A percentile compares a stretch with the other conserved stretches of the same genome.
These are phyloP conservation scores for Aspergillus homomorphus DNA, from an alignment of 495 filamentous ascomycete genomes.

Conservation along the genomic window DNA sequence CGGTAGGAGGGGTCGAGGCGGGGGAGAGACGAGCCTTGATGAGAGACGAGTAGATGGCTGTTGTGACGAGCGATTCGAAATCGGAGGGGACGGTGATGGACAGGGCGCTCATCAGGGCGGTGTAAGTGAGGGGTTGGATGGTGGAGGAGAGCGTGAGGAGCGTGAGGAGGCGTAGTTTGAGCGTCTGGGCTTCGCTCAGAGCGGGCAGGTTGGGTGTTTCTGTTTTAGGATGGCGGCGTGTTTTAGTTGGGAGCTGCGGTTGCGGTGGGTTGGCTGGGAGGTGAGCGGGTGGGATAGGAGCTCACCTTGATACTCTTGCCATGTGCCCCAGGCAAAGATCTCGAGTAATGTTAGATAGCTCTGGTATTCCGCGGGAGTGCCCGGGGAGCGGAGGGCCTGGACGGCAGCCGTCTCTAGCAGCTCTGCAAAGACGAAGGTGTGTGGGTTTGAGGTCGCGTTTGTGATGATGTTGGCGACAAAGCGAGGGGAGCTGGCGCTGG, in stretches of 20 bases:
- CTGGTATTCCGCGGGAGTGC: constrained; percentile 47
- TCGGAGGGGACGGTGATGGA: constrained; percentile 62
- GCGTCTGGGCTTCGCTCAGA: constrained; percentile 67
- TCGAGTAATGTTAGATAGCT: constrained; percentile 70
- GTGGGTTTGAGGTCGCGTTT: constrained; percentile 80
- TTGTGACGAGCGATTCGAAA: constrained; percentile 88
- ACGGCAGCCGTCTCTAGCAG: constrained; percentile 80
- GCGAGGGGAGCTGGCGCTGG: constrained; percentile 68
- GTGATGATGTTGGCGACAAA: constrained; percentile 82
- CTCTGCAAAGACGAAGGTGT: constrained; percentile 94
- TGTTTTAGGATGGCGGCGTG: constrained; percentile 22
- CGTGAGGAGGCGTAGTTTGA: constrained; percentile 88
- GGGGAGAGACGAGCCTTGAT: constrained; percentile 81
- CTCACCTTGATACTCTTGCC: constrained; percentile 66
- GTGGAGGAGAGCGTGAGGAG: constrained; percentile 71
- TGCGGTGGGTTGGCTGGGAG: not conserved
- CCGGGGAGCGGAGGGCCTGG: constrained; percentile 59
- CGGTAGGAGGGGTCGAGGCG: constrained; percentile 53
- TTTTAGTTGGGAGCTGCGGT: constrained; percentile 6
- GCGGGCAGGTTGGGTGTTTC: constrained; percentile 60
- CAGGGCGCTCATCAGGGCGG: constrained; percentile 61
- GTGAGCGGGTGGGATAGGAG: constrained; percentile 11
- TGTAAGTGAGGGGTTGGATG: constrained; percentile 67
- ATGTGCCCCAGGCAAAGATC: constrained; percentile 93
- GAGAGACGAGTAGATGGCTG: constrained; percentile 81